Conservation (phyloP, 768 basidiomycete genomes). For the Phaeotremella fagi region DNA sequence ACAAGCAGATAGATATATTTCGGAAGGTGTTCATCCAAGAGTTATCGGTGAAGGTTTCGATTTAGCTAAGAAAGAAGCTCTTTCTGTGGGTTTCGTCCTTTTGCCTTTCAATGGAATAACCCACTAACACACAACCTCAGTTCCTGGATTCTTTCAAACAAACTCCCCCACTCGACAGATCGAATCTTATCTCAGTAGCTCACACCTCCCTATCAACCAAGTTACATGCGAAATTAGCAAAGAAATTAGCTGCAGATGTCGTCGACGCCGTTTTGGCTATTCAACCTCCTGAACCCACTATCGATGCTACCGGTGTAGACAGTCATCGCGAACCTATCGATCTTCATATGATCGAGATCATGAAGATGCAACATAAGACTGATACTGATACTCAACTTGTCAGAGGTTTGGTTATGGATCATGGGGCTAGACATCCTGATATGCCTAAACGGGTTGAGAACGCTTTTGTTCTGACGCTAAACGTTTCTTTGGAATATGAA, state of each 20-base stretch:
- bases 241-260: conserved; percentile 81
- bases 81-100: conserved; percentile 58
- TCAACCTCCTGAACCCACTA: conserved; percentile 54
- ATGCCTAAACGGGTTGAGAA: conserved; percentile 99
- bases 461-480: conserved; percentile 87
- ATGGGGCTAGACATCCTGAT: conserved; percentile 95
- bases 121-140: conserved; percentile 49
- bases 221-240: conserved; percentile 72
- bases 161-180: conserved; percentile 65
- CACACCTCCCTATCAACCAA: conserved; percentile 95
- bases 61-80: conserved; percentile 91
- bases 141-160: conserved; percentile 88
- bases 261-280: conserved; percentile 94
- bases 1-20: conserved; percentile 95
- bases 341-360: conserved; percentile 97
- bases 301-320: conserved; percentile 59
- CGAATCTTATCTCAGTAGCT: conserved; percentile 87
- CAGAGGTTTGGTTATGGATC: conserved; percentile 92
- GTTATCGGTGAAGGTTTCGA: conserved; percentile 94
- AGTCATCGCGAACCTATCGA: conserved; percentile 86
- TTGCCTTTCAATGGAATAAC: neutral
- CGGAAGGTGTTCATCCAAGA: conserved; percentile 96
- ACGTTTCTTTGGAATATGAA: conserved; percentile 97
- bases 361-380: conserved; percentile 99
- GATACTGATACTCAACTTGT: conserved; percentile 95